A percentile compares a stretch with the other conserved stretches of the same genome.
These are phyloP conservation scores for Cytospora chrysosperma DNA, from an alignment of 2,329 filamentous ascomycete species.

Conservation along the genomic window DNA sequence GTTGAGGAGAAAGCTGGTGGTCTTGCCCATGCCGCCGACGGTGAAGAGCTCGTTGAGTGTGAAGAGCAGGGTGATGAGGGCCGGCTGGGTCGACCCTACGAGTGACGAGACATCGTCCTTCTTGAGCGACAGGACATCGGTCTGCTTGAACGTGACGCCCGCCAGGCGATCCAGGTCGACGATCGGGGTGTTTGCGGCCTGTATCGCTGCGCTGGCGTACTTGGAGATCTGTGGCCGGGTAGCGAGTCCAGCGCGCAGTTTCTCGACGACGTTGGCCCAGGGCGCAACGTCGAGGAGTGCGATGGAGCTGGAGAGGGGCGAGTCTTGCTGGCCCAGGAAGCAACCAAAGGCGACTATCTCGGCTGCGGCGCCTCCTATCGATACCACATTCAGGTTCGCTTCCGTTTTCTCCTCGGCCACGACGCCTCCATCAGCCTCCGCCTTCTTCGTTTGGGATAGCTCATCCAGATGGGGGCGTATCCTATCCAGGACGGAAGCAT, in stretches of 20 bases:
- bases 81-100: conserved; percentile 26
- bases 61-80: conserved; percentile 82
- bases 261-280: conserved; percentile 65
- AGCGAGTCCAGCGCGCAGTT: conserved; percentile 57
- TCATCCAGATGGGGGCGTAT: conserved; percentile 37
- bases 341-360: conserved; percentile 58
- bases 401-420: not conserved
- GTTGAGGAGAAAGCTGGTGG: conserved; percentile 72
- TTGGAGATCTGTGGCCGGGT: conserved; percentile 45
- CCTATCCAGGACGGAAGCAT: conserved; percentile 55
- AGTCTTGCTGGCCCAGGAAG: conserved; percentile 36
- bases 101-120: conserved; percentile 35
- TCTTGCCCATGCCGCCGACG: conserved; percentile 66
- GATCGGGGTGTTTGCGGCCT: conserved; percentile 45
- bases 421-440: too few species aligned
- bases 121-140: conserved; percentile 48
- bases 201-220: conserved; percentile 33
- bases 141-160: conserved; percentile 43
- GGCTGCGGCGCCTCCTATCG: conserved; percentile 58
- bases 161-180: conserved; percentile 40
- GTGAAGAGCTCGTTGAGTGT: conserved; percentile 95
- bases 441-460: not conserved
- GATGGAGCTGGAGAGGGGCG: conserved; percentile 41
- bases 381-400: conserved; percentile 41
- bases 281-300: conserved; percentile 78